Base-by-base conservation (phyloP, 2,329 filamentous ascomycete genomes). In the Dendryphion nanum region DNA sequence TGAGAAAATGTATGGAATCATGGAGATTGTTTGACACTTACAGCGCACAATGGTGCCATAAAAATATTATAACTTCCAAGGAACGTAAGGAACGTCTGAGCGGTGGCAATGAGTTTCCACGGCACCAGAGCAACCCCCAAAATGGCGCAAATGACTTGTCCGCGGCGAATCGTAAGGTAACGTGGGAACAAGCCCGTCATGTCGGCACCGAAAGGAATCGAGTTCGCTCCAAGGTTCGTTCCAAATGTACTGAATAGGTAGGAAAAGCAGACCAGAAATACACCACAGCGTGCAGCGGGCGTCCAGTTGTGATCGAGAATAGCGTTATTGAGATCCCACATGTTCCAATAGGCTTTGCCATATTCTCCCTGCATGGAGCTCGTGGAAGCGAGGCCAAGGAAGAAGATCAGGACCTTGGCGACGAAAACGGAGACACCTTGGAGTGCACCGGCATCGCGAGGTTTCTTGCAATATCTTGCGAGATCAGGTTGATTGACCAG, bases 121-220 rank as follows among this genome's bases (percentile, higher is more conserved):
- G 68, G 68, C 10, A 67, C 57, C 4, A 67, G 53, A 1, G 61
- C 46, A 10, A 55, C 52, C 2, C 53, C 55, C 8, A 69, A 38
- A 5, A 67, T 17, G 26, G 53, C 53, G 38, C 64, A 67, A 13
- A 70, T 40, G 10, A 68, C 47, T 47, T 66, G 63, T 18, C 67
- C 68, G 10, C 67, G 53, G 3, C 57, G 46, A 41, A 71, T 71
- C 28, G 58, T 70, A 35, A 71, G 53, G 33, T 63, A 69, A 13
- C 51, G 52, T 0, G 68, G 68, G 12, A 68, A 55, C 1, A 70
- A 50, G 6, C 61, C 61, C 0, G 58, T 63, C 29, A 69, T 49
- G 42, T 71, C 68, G 18, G 53, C 53, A 20, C 64, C 66, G 24
- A 64, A 56, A 2, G 66, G 63, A 18, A 70, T 56, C 1, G 61